Conservation (phyloP, 2,329 filamentous ascomycete genomes). For the Tolypocladium amazonense region DNA sequence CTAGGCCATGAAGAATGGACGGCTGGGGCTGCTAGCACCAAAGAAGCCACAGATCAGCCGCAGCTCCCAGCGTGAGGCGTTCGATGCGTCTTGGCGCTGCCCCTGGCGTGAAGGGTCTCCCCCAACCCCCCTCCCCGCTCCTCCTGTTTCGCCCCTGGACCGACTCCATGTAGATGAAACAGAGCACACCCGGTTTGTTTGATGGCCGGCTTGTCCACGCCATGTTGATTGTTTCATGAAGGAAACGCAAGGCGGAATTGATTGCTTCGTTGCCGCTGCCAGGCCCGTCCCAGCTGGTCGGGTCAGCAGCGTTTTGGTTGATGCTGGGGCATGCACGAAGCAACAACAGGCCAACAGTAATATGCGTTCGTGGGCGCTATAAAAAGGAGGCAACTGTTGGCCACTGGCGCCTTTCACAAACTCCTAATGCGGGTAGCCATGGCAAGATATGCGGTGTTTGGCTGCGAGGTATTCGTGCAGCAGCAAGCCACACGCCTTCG, state of each 20-base stretch:
- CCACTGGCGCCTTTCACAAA: background rate
- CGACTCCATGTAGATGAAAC: background rate
- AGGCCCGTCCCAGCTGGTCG: background rate
- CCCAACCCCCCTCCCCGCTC: background rate
- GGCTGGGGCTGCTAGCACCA: background rate
- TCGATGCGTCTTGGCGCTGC: background rate
- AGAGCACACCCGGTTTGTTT: background rate
- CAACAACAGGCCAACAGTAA: background rate
- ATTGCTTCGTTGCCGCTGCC: background rate
- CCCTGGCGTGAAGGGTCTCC: background rate
- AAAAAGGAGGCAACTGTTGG: background rate
- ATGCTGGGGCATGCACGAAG: background rate
- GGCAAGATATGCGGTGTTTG: background rate
- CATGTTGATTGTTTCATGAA: background rate
- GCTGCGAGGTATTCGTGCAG: background rate
- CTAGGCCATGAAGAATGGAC: background rate
- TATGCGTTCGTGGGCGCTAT: background rate
- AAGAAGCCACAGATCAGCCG: background rate
- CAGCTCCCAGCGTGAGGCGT: background rate
- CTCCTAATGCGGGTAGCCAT: background rate
- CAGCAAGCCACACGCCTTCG: slow-evolving; percentile 1
- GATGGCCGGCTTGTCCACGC: background rate
- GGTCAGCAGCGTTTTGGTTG: background rate
- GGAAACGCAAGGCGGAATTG: background rate
- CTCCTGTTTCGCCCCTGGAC: background rate